Evolutionary conservation across 495 filamentous ascomycete species (phyloP).

Genomic region (Delitschia confertaspora): DNA sequence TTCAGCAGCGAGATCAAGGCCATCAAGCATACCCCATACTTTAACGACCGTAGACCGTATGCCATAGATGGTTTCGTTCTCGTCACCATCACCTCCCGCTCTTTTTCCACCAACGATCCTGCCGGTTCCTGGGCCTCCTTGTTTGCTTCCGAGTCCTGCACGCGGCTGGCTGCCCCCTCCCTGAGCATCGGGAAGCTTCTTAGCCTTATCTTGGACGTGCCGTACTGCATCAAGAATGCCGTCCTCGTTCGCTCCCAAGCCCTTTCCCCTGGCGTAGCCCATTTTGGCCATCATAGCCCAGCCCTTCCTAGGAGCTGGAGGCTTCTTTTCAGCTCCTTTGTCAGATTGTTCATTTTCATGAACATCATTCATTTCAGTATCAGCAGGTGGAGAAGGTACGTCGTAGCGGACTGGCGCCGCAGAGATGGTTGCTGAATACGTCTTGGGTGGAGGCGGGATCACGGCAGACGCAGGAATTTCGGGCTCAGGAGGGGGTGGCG

Average conservation of each 20-base stretch:
- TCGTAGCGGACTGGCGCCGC: constrained; percentile 80
- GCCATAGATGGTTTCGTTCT: constrained; percentile 74
- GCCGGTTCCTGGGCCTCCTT: too few relatives aligned
- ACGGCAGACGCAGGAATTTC: too few relatives aligned
- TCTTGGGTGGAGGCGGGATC: constrained; percentile 27
- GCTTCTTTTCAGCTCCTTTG: constrained; percentile 39
- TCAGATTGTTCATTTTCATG: constrained; percentile 50
- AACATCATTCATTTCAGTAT: constrained; percentile 47
- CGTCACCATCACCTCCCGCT: too few relatives aligned
- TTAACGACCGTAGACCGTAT: constrained; percentile 71
- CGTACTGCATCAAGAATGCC: constrained; percentile 72
- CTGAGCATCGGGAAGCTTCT: constrained; percentile 65
- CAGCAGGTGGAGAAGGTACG: constrained; percentile 50
- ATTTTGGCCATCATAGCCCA: constrained; percentile 88
- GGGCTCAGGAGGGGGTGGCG: constrained; percentile 4
- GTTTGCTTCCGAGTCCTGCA: constrained; percentile 54
- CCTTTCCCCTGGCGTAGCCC: constrained; percentile 82
- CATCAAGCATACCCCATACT: constrained; percentile 70
- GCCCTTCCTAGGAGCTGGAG: constrained; percentile 65
- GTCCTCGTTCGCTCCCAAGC: constrained; percentile 67
- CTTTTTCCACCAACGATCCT: constrained; percentile 70
- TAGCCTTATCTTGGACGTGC: constrained; percentile 28
- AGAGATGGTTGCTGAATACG: constrained; percentile 53
- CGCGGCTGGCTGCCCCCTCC: constrained; percentile 79
- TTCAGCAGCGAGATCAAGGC: constrained; percentile 65